phyloP scores from a whole-genome alignment of 139 green algal species.

The Auxenochlorella protothecoides region DNA sequence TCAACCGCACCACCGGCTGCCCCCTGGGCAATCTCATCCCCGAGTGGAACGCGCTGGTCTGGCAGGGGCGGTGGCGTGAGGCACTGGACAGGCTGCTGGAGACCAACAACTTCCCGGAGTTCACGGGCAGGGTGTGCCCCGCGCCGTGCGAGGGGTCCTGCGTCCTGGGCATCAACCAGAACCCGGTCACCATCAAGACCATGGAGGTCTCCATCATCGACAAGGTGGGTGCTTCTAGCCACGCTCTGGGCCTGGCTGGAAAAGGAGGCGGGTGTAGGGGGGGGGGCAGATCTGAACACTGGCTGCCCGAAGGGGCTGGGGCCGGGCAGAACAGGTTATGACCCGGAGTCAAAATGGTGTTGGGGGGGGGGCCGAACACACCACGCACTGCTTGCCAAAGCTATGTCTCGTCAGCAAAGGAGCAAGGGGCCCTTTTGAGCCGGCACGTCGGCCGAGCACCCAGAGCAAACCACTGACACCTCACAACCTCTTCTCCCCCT shows the following conservation, averaged over 20 bases:
- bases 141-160: slow-evolving; percentile 91
- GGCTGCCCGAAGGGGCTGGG: no score
- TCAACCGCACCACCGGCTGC: slow-evolving; percentile 68
- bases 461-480: no score
- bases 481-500: background rate
- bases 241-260: no score
- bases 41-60: slow-evolving; percentile 94
- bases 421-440: no score
- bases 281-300: no score
- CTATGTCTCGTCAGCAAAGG: no score
- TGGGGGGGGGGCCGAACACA: no score
- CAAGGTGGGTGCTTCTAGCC: slow-evolving; percentile 29
- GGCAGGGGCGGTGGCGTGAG: slow-evolving; percentile 83
- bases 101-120: slow-evolving; percentile 99
- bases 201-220: slow-evolving; percentile 94
- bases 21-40: slow-evolving; percentile 92
- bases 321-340: no score
- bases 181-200: slow-evolving; percentile 92
- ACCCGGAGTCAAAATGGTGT: no score
- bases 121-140: slow-evolving; percentile 88
- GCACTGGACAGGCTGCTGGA: slow-evolving; percentile 85
- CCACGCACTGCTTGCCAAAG: no score
- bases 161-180: slow-evolving; percentile 94
- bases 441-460: no score
- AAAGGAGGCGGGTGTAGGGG: no score